Percentiles rank a stretch among this genome's conserved stretches.
These are phyloP conservation scores for Bolboschoenoplectus hybrid DNA, from an alignment of 202 grass and related monocot species.

Conservation along the genomic window DNA sequence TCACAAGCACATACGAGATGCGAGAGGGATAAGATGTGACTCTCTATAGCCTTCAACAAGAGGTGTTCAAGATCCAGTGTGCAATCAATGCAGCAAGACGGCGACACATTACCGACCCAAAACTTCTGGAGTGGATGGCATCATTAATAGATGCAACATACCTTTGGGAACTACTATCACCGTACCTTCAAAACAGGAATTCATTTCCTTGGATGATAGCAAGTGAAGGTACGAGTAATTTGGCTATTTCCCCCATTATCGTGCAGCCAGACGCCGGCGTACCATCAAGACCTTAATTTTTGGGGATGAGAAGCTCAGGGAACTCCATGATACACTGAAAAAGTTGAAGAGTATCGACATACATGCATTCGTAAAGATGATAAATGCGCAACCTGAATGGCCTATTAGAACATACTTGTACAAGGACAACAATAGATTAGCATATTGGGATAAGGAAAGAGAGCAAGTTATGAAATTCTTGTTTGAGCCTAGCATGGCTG, in stretches of 20 bases:
- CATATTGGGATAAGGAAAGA: neutral
- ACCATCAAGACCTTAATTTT: neutral
- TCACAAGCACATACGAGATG: neutral
- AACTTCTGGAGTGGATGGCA: neutral
- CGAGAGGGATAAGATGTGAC: neutral
- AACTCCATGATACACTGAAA: neutral
- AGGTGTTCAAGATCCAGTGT: neutral
- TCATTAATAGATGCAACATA: neutral
- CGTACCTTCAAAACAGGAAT: neutral
- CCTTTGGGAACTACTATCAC: neutral
- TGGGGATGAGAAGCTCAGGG: neutral
- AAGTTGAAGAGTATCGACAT: neutral
- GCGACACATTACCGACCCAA: neutral
- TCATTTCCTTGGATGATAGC: neutral
- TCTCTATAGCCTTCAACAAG: neutral
- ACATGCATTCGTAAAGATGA: neutral
- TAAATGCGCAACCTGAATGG: neutral
- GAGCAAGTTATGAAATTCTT: neutral
- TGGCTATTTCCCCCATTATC: neutral
- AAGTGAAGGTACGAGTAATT: neutral
- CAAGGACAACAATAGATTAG: neutral
- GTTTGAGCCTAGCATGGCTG: neutral
- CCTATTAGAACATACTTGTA: neutral
- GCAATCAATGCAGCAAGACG: neutral
- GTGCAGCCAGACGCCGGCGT: neutral